Evolutionary conservation across 768 basidiomycete species (phyloP).

Genomic region (Lactarius psammicola): DNA sequence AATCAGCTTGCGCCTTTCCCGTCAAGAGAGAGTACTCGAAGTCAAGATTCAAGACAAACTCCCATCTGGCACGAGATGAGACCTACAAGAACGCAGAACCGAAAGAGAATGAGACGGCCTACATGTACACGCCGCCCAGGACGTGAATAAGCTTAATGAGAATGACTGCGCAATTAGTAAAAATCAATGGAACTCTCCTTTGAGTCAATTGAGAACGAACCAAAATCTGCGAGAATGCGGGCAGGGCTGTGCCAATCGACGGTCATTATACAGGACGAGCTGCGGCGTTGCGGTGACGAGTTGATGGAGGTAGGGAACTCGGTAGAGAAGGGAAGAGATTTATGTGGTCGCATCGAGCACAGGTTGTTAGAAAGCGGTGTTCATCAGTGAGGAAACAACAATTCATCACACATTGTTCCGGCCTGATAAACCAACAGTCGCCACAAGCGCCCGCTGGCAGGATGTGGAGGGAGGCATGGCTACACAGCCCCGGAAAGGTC

Average conservation of each 20-base stretch:
- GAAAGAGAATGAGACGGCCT: background rate
- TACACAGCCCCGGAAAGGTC: background rate
- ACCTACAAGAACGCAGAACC: background rate
- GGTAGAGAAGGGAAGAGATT: background rate
- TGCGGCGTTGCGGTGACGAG: background rate
- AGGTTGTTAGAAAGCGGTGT: background rate
- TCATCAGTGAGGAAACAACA: background rate
- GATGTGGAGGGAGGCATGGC: background rate
- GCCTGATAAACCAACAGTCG: background rate
- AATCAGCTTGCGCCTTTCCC: constrained; percentile 2
- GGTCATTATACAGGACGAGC: background rate
- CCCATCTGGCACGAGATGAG: constrained; percentile 13
- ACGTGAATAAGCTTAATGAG: constrained; percentile 4
- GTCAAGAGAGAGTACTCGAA: constrained; percentile 10
- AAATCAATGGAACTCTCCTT: background rate
- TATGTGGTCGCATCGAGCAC: background rate
- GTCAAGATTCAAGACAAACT: constrained; percentile 12
- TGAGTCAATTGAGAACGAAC: background rate
- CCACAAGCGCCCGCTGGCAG: background rate
- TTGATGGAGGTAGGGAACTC: background rate
- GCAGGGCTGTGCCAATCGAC: background rate
- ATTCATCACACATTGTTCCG: background rate
- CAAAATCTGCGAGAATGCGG: background rate
- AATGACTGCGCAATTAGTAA: background rate
- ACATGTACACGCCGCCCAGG: constrained; percentile 23